These are phyloP conservation scores for Cutaneotrichosporon dermatis DNA, from an alignment of 1,284 basidiomycete genomes.

Conservation along the genomic window DNA sequence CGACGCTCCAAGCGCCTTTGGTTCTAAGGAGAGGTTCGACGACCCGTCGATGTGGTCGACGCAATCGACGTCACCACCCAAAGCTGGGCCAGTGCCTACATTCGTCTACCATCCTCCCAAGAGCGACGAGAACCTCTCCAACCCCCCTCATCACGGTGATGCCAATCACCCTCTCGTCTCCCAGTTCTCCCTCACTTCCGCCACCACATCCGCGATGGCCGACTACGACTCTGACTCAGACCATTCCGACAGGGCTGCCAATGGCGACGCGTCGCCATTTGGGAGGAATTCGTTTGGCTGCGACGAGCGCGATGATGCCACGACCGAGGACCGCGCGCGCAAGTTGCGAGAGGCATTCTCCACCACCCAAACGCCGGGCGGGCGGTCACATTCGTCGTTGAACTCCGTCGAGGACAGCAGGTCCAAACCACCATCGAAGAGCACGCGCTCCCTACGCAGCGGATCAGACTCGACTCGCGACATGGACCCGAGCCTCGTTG, in stretches of 20 bases:
- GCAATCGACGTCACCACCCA: background rate
- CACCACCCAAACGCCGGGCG: background rate
- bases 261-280: background rate
- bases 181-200: background rate
- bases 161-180: background rate
- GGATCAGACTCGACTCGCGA: background rate
- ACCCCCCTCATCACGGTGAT: no score
- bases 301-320: background rate
- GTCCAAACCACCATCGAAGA: background rate
- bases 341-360: constrained; percentile 1
- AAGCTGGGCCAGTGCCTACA: background rate
- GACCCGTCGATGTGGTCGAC: background rate
- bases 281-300: constrained; percentile 8
- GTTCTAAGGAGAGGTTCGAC: background rate
- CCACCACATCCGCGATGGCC: background rate
- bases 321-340: background rate
- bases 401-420: background rate
- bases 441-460: background rate
- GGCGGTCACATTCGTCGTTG: background rate
- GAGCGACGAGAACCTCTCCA: background rate
- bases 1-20: background rate
- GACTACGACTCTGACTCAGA: constrained; percentile 3
- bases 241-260: background rate
- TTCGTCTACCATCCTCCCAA: background rate
- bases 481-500: background rate